A percentile compares a stretch with the other conserved stretches of the same genome.
Evolutionary conservation across 176 grass and related monocot species (phyloP).

Genomic region (Phoenix dactylifera): DNA sequence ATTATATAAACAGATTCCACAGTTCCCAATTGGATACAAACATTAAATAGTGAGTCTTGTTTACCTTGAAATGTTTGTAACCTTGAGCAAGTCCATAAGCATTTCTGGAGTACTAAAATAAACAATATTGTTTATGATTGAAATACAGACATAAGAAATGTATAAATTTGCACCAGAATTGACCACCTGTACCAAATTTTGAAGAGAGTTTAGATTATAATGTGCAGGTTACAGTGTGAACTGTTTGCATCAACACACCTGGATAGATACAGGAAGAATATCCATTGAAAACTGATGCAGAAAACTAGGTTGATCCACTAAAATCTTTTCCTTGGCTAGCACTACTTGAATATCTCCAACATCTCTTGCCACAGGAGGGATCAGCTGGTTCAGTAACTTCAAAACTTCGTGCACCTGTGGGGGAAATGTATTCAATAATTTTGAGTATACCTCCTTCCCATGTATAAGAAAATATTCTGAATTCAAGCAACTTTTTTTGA

Average conservation of each 20-base stretch:
- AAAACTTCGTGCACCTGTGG: slow-evolving; percentile 76
- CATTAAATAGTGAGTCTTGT: slow-evolving; percentile 9
- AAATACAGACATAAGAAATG: slow-evolving; percentile 76
- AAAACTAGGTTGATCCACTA: slow-evolving; percentile 66
- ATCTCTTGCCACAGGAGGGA: slow-evolving; percentile 58
- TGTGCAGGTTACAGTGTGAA: slow-evolving; percentile 12
- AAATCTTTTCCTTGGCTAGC: slow-evolving; percentile 74
- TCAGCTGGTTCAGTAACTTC: slow-evolving; percentile 81
- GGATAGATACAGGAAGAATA: slow-evolving; percentile 79
- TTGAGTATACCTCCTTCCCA: not conserved
- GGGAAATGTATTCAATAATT: not conserved
- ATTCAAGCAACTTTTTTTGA: no score
- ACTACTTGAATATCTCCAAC: slow-evolving; percentile 43
- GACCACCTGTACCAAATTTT: slow-evolving; percentile 43
- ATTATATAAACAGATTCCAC: slow-evolving; percentile 11
- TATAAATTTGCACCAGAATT: slow-evolving; percentile 81
- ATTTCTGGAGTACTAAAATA: slow-evolving; percentile 84
- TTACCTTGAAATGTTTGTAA: slow-evolving; percentile 90
- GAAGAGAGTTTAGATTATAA: not conserved
- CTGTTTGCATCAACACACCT: slow-evolving; percentile 54
- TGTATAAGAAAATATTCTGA: no score
- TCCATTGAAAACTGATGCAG: slow-evolving; percentile 77
- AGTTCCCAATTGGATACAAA: not conserved
- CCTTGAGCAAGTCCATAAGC: slow-evolving; percentile 66
- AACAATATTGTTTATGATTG: slow-evolving; percentile 82